Percentiles rank a stretch among this genome's conserved stretches.
These are phyloP conservation scores for Exophiala oligosperma DNA, from an alignment of 2,329 filamentous ascomycete species.

Conservation along the genomic window DNA sequence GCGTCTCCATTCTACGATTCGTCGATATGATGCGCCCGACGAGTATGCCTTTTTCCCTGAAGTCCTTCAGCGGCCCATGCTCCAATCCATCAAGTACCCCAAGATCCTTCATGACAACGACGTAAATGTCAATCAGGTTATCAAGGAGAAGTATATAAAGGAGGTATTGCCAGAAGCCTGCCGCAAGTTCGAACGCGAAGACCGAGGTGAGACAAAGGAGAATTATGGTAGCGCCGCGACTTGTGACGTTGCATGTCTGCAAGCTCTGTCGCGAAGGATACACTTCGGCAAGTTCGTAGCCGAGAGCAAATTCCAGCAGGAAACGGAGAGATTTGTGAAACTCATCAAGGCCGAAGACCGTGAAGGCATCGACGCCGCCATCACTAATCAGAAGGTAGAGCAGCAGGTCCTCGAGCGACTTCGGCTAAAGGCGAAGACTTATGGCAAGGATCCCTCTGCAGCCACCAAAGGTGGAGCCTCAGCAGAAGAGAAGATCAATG, in stretches of 20 bases:
- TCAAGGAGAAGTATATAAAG: conserved; percentile 82
- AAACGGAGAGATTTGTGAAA: conserved; percentile 75
- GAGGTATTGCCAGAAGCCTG: conserved; percentile 83
- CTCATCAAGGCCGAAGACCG: conserved; percentile 81
- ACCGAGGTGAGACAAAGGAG: conserved; percentile 82
- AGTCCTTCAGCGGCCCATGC: conserved; percentile 73
- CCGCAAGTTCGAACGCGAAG: conserved; percentile 70
- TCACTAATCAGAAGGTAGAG: conserved; percentile 88
- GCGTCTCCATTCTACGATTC: conserved; percentile 84
- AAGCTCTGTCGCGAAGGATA: conserved; percentile 85
- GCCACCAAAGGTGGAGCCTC: conserved; percentile 43
- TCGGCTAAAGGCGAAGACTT: conserved; percentile 85
- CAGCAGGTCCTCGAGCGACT: conserved; percentile 86
- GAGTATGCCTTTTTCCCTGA: conserved; percentile 96
- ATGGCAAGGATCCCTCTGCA: conserved; percentile 82
- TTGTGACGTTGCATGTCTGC: conserved; percentile 84
- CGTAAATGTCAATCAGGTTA: conserved; percentile 85
- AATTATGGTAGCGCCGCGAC: conserved; percentile 94
- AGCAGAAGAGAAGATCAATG: conserved; percentile 73
- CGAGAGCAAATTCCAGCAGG: conserved; percentile 87
- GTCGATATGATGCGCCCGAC: conserved; percentile 93
- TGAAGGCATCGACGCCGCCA: conserved; percentile 80
- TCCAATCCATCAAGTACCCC: conserved; percentile 87
- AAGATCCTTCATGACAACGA: conserved; percentile 82
- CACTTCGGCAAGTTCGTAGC: conserved; percentile 99